Evolutionary conservation across 2,329 filamentous ascomycete genomes (phyloP), one percentile per base, ranked within the genome.

Genomic region (Phialophora macrospora): DNA sequence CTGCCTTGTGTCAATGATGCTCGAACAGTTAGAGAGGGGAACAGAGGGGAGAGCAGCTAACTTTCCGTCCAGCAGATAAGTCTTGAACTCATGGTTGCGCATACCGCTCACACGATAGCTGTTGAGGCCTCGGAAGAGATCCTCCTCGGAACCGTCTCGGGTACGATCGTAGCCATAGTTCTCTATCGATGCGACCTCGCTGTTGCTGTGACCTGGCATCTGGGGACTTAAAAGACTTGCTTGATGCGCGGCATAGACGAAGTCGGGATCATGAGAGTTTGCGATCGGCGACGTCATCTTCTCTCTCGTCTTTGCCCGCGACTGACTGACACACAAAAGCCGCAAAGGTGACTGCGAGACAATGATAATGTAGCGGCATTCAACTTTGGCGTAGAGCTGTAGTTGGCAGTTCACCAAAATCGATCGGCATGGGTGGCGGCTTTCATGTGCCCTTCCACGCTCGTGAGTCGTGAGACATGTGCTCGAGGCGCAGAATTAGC

Each of bases 291-390:
- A 65, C 51, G 63, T 65, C 63, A 65, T 65, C 51, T 62, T 62
- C 58, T 62, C 58, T 65, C 46, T 24, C 63, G 57, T 62, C 58
- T 62, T 62, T 61, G 58, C 58, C 58, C 63, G 63, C 56, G 58
- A 56, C 57, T 61, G 57, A 56, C 63, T 65, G 63, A 58, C 63
- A 57, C 62, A 57, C 62, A 55, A 46, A 64, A 44, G 62, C 44
- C 56, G 62, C 61, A 3, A 61, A 60, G 62, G 62, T 61, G 62
- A 55, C 48, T 52, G 58, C 58, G 58, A 62, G 63, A 62, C 63
- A 65, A 65, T 65, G 63, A 65, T 65, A 65, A 57, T 62, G 63
- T 65, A 58, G 63, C 63, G 51, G 63, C 63, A 65, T 65, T 62
- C 63, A 65, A 62, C 58, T 65, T 52, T 62, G 57, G 63, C 63